Evolutionary conservation across 1,284 basidiomycete genomes (phyloP), one percentile per base, ranked within the genome.

Genomic region (Melampsora larici-populina): DNA sequence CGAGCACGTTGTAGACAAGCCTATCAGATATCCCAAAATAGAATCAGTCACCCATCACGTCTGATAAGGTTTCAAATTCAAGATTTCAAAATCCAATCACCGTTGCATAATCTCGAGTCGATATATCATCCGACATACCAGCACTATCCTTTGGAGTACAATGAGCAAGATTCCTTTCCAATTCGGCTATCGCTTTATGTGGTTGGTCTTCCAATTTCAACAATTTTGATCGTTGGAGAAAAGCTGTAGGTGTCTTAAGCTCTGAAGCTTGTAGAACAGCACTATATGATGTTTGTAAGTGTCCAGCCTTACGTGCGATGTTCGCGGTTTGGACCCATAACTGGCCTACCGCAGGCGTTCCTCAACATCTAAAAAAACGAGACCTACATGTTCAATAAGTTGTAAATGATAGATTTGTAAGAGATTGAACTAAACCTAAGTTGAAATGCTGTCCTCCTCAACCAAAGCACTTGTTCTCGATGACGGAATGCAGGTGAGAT

Each of bases 231-330:
- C 91, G 92, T 83, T 99, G 93, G 62, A 97, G 88, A 85, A 97
- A 98, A 4, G 91, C 89, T 81, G 92, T 94, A 0, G 89, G 88
- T 0, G 90, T 88, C 46, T 89, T 87, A 80, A 87, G 88, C 82
- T 94, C 90, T 76, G 90, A 88, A 0, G 94, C 93, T 84, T 99
- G 97, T 0, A 99, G 87, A 74, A 93, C 90, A 0, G 97, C 95
- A 81, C 92, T 97, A 83, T 99, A 99, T 2, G 97, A 94, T 0
- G 96, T 97, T 85, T 99, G 97, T 86, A 89, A 90, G 84, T 99
- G 96, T 0, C 92, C 92, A 0, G 94, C 92, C 83, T 97, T 97
- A 69, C 97, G 88, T 17, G 97, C 96, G 79, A 95, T 94, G 83
- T 97, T 98, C 21, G 95, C 91, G 77, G 92, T 97, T 24, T 89